Conservation (phyloP, 345 rosid genomes). For the Citrus cavaleriei region DNA sequence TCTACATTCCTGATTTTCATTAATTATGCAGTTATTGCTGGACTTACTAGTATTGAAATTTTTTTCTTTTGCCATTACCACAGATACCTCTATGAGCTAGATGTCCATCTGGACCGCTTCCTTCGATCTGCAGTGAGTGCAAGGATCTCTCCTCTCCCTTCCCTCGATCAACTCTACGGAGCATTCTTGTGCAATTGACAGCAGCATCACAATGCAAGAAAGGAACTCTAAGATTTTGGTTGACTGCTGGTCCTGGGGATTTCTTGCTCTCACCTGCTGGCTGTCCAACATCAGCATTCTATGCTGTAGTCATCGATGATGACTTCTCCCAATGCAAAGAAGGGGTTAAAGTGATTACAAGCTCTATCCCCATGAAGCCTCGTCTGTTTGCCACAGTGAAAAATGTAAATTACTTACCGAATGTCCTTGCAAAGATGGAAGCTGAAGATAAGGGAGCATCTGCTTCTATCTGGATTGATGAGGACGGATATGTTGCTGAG, state of each 20-base stretch:
- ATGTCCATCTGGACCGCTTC: conserved; percentile 62
- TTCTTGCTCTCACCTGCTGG: conserved; percentile 62
- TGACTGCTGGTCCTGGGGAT: conserved; percentile 67
- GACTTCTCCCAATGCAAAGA: conserved; percentile 46
- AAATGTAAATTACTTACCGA: conserved; percentile 66
- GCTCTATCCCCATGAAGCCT: conserved; percentile 61
- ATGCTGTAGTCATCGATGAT: conserved; percentile 58
- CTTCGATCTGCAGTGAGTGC: conserved; percentile 56
- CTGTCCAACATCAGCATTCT: conserved; percentile 59
- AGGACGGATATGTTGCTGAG: conserved; percentile 52
- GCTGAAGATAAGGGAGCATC: conserved; percentile 64
- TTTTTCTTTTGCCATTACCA: not conserved
- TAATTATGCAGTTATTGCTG: not conserved
- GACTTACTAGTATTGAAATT: not conserved
- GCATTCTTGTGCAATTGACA: conserved; percentile 57
- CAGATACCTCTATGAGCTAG: conserved; percentile 62
- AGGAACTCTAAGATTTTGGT: conserved; percentile 65
- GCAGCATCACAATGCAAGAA: conserved; percentile 51
- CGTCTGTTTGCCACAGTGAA: conserved; percentile 51
- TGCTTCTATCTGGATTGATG: conserved; percentile 66
- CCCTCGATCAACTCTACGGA: conserved; percentile 48
- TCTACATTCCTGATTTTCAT: not conserved
- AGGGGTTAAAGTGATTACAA: conserved; percentile 62
- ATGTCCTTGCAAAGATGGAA: conserved; percentile 58
- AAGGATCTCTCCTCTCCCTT: conserved; percentile 58